Conservation (phyloP, 2,329 filamentous ascomycete genomes). For the Ophiognomonia clavigignenti-juglandacearum region DNA sequence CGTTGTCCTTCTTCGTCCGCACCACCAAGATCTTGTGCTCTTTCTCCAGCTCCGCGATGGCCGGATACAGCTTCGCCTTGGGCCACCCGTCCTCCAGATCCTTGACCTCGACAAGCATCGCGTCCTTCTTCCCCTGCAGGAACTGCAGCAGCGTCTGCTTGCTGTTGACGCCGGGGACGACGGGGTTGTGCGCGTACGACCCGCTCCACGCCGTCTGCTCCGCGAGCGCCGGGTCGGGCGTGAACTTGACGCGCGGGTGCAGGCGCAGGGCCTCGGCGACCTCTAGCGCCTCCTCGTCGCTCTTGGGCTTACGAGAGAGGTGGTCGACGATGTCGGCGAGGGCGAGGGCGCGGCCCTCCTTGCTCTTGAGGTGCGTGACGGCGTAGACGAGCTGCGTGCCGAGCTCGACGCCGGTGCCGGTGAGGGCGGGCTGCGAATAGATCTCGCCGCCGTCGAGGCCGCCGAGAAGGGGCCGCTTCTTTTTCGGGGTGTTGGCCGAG, state of each 20-base stretch:
- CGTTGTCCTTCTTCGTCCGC: conserved; percentile 87
- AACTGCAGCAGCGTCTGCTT: conserved; percentile 73
- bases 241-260: conserved; percentile 55
- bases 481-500: conserved; percentile 54
- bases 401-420: conserved; percentile 72
- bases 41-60: conserved; percentile 71
- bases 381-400: conserved; percentile 86
- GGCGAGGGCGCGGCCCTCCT: conserved; percentile 64
- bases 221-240: conserved; percentile 53
- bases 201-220: conserved; percentile 63
- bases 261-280: conserved; percentile 65
- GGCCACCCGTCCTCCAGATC: conserved; percentile 96
- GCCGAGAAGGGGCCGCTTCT: conserved; percentile 50
- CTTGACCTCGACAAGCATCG: conserved; percentile 76
- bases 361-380: conserved; percentile 73
- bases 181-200: conserved; percentile 77
- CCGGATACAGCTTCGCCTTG: conserved; percentile 60
- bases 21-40: conserved; percentile 80
- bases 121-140: conserved; percentile 76
- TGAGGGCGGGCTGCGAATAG: conserved; percentile 73
- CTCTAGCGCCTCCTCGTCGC: conserved; percentile 56
- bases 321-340: conserved; percentile 77
- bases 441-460: conserved; percentile 43
- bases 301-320: conserved; percentile 62
- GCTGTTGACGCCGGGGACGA: conserved; percentile 73